Evolutionary conservation across 768 basidiomycete species (phyloP).

Genomic region (Amanita subjunquillea): DNA sequence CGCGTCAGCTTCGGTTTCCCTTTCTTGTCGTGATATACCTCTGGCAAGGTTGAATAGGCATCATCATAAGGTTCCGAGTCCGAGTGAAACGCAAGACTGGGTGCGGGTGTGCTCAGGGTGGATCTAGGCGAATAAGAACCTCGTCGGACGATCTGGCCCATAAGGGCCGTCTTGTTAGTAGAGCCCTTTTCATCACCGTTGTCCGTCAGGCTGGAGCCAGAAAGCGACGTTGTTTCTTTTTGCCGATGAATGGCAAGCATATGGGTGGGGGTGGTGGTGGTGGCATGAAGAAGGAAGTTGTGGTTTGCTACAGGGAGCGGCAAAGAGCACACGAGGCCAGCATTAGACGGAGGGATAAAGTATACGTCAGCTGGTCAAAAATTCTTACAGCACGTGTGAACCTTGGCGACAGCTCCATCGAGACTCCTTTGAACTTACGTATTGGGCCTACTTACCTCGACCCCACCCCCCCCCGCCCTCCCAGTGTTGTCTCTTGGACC

Average conservation of each 20-base stretch:
- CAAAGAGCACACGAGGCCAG: conserved; percentile 2
- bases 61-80: conserved; percentile 57
- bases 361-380: neutral
- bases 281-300: conserved; percentile 35
- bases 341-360: neutral
- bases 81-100: conserved; percentile 45
- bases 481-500: too few relatives aligned
- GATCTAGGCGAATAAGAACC: conserved; percentile 35
- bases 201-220: conserved; percentile 31
- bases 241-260: conserved; percentile 48
- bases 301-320: conserved; percentile 8
- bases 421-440: neutral
- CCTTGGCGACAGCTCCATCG: neutral
- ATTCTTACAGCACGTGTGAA: neutral
- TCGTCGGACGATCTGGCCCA: conserved; percentile 23
- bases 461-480: too few relatives aligned
- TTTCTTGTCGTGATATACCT: conserved; percentile 23
- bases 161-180: neutral
- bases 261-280: conserved; percentile 50
- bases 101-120: conserved; percentile 29
- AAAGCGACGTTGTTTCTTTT: conserved; percentile 36
- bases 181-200: conserved; percentile 10
- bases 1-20: conserved; percentile 33
- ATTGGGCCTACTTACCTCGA: too few relatives aligned
- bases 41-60: conserved; percentile 22